phyloP scores from a whole-genome alignment of 768 basidiomycete species.

The Lentinula sp. region DNA sequence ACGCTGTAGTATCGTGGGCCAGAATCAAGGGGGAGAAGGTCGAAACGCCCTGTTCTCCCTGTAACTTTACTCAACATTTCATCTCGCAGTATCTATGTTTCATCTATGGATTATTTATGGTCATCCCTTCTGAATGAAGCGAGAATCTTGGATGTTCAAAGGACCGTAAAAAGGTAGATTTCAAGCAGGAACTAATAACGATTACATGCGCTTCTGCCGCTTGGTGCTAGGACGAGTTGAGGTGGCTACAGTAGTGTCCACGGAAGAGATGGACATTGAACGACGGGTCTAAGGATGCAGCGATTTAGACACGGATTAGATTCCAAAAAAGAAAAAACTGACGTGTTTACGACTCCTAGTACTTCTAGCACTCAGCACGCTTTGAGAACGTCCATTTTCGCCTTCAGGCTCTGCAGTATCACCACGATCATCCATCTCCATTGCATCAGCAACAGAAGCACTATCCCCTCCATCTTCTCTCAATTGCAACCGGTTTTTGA shows the following conservation, averaged over 20 bases:
- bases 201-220: conserved; percentile 48
- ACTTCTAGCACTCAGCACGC: conserved; percentile 55
- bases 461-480: conserved; percentile 38
- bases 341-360: conserved; percentile 57
- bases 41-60: not conserved
- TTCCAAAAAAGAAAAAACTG: conserved; percentile 16
- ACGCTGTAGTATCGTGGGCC: no score
- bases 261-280: conserved; percentile 71
- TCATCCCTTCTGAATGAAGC: no score
- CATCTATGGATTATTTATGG: not conserved
- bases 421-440: conserved; percentile 45
- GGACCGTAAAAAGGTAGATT: no score
- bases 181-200: not conserved
- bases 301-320: not conserved
- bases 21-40: no score
- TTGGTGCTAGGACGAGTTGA: conserved; percentile 48
- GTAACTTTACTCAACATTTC: not conserved
- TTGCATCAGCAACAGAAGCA: conserved; percentile 20
- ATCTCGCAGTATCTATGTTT: not conserved
- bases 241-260: conserved; percentile 56
- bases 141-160: no score
- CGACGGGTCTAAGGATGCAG: conserved; percentile 38
- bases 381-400: conserved; percentile 57
- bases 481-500: conserved; percentile 56
- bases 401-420: conserved; percentile 30